A percentile compares a stretch with the other conserved stretches of the same genome.
Evolutionary conservation across 768 basidiomycete species (phyloP).

Genomic region (Gelatoporia subvermispora): DNA sequence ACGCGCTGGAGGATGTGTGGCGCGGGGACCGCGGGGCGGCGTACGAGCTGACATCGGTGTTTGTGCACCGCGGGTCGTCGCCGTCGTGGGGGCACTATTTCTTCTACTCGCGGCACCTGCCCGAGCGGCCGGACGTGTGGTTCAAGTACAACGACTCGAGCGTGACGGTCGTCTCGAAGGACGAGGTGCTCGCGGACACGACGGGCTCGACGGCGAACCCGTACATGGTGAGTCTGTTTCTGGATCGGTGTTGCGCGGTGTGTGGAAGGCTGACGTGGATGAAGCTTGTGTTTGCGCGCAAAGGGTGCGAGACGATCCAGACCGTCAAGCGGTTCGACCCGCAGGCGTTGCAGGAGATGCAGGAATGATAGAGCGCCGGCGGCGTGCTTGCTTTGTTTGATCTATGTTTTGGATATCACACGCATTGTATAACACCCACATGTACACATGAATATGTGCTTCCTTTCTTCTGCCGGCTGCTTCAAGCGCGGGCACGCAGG

Average conservation of each 20-base stretch:
- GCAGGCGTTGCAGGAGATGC: slow-evolving; percentile 8
- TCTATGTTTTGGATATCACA: too few relatives aligned
- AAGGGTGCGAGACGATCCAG: slow-evolving; percentile 72
- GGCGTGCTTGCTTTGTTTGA: too few relatives aligned
- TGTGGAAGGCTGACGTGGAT: neutral
- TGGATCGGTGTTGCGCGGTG: neutral
- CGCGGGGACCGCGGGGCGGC: slow-evolving; percentile 55
- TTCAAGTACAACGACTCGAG: slow-evolving; percentile 96
- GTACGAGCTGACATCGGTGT: slow-evolving; percentile 92
- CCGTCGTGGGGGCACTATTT: slow-evolving; percentile 93
- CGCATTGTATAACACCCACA: too few relatives aligned
- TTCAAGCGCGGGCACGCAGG: too few relatives aligned
- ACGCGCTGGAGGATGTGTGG: slow-evolving; percentile 74
- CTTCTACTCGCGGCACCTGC: slow-evolving; percentile 88
- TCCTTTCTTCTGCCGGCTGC: too few relatives aligned
- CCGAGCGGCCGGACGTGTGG: slow-evolving; percentile 77
- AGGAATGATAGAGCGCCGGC: neutral
- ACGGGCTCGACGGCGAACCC: slow-evolving; percentile 90
- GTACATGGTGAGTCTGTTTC: slow-evolving; percentile 58
- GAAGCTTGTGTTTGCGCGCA: slow-evolving; percentile 81
- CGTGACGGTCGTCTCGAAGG: slow-evolving; percentile 69
- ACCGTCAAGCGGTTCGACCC: slow-evolving; percentile 67
- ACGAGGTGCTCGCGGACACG: slow-evolving; percentile 84
- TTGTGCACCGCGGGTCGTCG: slow-evolving; percentile 87
- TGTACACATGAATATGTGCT: too few relatives aligned